These are phyloP conservation scores for Blastomyces parvus DNA, from an alignment of 2,329 filamentous ascomycete genomes.

Conservation along the genomic window DNA sequence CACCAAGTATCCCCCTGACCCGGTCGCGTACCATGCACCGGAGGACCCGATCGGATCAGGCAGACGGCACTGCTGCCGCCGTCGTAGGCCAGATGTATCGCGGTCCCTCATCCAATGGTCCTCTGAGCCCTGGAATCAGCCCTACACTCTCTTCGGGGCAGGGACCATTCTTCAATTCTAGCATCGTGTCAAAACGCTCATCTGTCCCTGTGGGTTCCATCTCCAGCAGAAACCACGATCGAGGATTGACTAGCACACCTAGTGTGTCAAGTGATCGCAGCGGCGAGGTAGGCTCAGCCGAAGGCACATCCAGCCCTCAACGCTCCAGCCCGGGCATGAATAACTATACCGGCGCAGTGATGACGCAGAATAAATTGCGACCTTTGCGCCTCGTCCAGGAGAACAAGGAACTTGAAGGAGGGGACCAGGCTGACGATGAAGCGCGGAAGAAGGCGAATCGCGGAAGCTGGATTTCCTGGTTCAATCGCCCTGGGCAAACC, in stretches of 20 bases:
- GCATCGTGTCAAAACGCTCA: conserved; percentile 43
- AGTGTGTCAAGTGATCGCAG: conserved; percentile 42
- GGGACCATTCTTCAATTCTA: conserved; percentile 33
- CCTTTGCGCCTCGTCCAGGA: conserved; percentile 83
- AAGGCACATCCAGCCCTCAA: conserved; percentile 44
- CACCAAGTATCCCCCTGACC: conserved; percentile 39
- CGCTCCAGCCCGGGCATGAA: conserved; percentile 58
- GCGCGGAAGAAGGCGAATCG: conserved; percentile 39
- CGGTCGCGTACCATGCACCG: conserved; percentile 39
- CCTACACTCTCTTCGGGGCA: conserved; percentile 39
- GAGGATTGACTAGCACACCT: conserved; percentile 58
- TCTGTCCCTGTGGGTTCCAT: conserved; percentile 45
- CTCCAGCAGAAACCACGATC: conserved; percentile 38
- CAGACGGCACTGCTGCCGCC: conserved; percentile 47
- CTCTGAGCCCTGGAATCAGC: conserved; percentile 45
- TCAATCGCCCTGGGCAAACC: conserved; percentile 27
- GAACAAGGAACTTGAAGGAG: conserved; percentile 40
- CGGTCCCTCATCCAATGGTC: conserved; percentile 43
- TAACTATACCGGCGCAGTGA: conserved; percentile 57
- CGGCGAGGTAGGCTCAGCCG: conserved; percentile 37
- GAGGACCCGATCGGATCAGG: conserved; percentile 42
- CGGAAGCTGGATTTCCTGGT: conserved; percentile 41
- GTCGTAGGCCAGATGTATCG: conserved; percentile 88
- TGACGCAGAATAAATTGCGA: conserved; percentile 63
- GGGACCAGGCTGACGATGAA: conserved; percentile 37